Percentiles rank a stretch among this genome's conserved stretches.
These are phyloP conservation scores for Glutinoglossum americanum DNA, from an alignment of 495 filamentous ascomycete species.

Conservation along the genomic window DNA sequence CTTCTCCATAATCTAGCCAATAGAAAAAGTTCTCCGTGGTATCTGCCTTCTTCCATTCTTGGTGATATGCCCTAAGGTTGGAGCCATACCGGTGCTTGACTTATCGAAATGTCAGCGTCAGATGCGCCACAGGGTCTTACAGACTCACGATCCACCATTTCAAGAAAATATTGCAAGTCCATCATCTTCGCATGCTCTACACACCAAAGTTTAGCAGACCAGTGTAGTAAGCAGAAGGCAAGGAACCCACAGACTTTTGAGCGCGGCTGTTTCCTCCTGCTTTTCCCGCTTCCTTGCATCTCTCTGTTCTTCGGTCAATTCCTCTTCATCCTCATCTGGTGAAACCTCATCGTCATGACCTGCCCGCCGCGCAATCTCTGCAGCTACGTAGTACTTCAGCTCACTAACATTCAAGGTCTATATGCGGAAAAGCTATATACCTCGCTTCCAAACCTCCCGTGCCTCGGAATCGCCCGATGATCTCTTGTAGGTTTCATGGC, in stretches of 20 bases:
- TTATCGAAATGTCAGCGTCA: background rate
- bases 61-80: constrained; percentile 68
- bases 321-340: constrained; percentile 12
- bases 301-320: constrained; percentile 15
- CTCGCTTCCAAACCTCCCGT: constrained; percentile 50
- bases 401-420: background rate
- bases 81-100: constrained; percentile 70
- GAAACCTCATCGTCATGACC: constrained; percentile 20
- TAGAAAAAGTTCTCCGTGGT: constrained; percentile 85
- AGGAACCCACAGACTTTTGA: constrained; percentile 13
- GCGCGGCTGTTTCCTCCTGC: constrained; percentile 20
- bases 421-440: background rate
- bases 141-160: constrained; percentile 64
- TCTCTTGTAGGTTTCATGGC: background rate
- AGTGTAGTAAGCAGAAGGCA: background rate
- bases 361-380: constrained; percentile 47
- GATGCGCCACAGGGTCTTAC: background rate
- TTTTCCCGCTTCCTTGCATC: constrained; percentile 13
- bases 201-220: constrained; percentile 16
- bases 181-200: constrained; percentile 44
- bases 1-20: constrained; percentile 78
- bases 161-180: constrained; percentile 77
- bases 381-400: constrained; percentile 15
- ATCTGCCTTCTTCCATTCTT: constrained; percentile 53
- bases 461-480: constrained; percentile 20